A percentile compares a stretch with the other conserved stretches of the same genome.
These are phyloP conservation scores for Sanguinoderma infundibulare DNA, from an alignment of 1,284 basidiomycete genomes.

Conservation along the genomic window DNA sequence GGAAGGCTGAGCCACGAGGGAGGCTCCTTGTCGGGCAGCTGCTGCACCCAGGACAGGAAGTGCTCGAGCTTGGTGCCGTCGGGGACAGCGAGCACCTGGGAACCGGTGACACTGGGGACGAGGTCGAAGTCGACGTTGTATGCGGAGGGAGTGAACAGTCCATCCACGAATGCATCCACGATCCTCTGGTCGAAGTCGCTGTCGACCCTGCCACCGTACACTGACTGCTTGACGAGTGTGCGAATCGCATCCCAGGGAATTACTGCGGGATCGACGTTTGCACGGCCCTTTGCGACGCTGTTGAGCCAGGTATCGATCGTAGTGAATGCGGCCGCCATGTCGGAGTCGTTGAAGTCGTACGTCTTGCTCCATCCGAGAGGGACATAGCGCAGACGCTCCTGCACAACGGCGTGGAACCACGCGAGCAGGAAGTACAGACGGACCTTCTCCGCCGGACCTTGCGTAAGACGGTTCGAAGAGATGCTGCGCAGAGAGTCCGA, in stretches of 20 bases:
- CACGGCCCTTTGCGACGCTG: conserved; percentile 79
- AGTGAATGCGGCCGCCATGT: conserved; percentile 90
- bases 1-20: conserved; percentile 93
- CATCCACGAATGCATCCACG: conserved; percentile 90
- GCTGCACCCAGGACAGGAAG: conserved; percentile 87
- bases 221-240: conserved; percentile 90
- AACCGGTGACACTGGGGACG: conserved; percentile 67
- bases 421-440: conserved; percentile 94
- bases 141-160: conserved; percentile 82
- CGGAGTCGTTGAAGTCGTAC: conserved; percentile 98
- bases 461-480: conserved; percentile 66
- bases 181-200: conserved; percentile 93
- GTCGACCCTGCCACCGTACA: conserved; percentile 93
- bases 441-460: conserved; percentile 90
- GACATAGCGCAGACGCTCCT: conserved; percentile 93
- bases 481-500: conserved; percentile 89
- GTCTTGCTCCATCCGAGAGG: conserved; percentile 95
- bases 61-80: conserved; percentile 92
- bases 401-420: conserved; percentile 97
- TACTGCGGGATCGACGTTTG: conserved; percentile 87
- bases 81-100: conserved; percentile 71
- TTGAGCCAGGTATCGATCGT: conserved; percentile 92
- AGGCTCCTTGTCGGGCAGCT: conserved; percentile 88
- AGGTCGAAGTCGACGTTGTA: conserved; percentile 94
- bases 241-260: conserved; percentile 95